Percentiles rank a stretch among this genome's conserved stretches.
Conservation (phyloP, 106 monocot species). For the Acorus gramineus region DNA sequence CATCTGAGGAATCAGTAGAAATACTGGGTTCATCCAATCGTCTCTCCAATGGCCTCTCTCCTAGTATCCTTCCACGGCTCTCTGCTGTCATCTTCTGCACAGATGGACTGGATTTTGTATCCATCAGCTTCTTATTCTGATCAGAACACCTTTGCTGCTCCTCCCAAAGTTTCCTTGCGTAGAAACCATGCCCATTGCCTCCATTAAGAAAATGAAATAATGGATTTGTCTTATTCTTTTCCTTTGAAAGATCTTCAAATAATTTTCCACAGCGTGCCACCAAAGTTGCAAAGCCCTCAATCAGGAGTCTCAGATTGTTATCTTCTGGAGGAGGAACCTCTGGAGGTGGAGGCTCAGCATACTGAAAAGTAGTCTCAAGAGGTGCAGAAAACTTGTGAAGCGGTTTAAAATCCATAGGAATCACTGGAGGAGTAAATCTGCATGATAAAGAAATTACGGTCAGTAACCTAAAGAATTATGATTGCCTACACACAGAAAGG, state of each 20-base stretch:
- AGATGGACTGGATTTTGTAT: conserved; percentile 22
- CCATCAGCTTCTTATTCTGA: conserved; percentile 17
- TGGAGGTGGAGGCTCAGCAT: conserved; percentile 46
- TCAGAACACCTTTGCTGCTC: conserved; percentile 46
- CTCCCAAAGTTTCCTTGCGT: conserved; percentile 86
- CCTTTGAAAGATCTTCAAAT: conserved; percentile 84
- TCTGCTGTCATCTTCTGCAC: conserved; percentile 64
- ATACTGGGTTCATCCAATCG: conserved; percentile 13
- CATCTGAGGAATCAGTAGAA: conserved; percentile 17
- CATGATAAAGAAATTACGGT: background rate
- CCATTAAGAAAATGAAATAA: conserved; percentile 74
- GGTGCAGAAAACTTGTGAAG: conserved; percentile 58
- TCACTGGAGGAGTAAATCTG: conserved; percentile 77
- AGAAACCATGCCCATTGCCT: conserved; percentile 71
- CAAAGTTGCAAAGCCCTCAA: conserved; percentile 82
- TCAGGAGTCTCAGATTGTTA: conserved; percentile 46
- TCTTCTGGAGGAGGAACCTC: conserved; percentile 83
- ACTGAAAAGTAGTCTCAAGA: conserved; percentile 19
- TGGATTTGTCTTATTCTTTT: conserved; percentile 75
- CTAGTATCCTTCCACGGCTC: conserved; percentile 67
- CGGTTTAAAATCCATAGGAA: conserved; percentile 62
- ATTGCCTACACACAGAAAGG: background rate
- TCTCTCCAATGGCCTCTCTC: conserved; percentile 73
- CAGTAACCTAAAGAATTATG: background rate
- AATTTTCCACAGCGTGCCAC: conserved; percentile 83